Evolutionary conservation across 2,329 filamentous ascomycete genomes (phyloP).

Genomic region (Botryosphaeria dothidea): DNA sequence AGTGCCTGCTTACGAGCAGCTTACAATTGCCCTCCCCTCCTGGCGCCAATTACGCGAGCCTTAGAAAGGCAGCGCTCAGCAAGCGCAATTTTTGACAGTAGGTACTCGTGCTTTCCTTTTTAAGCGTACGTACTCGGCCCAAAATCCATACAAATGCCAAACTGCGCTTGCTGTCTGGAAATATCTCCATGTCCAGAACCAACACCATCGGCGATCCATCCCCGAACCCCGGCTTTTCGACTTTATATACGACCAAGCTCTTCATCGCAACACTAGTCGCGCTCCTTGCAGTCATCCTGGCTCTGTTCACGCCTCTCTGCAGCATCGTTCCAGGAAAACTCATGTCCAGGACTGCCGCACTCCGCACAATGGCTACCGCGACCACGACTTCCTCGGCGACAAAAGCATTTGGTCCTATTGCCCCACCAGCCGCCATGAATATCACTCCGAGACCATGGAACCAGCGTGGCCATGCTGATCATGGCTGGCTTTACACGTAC

Average conservation of each 20-base stretch:
- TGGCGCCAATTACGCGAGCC: neutral
- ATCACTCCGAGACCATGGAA: slow-evolving; percentile 73
- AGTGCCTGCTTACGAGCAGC: neutral
- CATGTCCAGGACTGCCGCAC: slow-evolving; percentile 29
- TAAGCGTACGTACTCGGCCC: neutral
- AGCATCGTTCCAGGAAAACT: slow-evolving; percentile 34
- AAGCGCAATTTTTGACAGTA: neutral
- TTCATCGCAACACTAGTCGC: slow-evolving; percentile 29
- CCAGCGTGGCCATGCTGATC: slow-evolving; percentile 73
- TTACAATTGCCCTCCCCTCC: neutral
- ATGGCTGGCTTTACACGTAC: slow-evolving; percentile 86
- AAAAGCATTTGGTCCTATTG: neutral
- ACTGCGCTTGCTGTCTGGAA: neutral
- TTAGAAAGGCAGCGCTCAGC: neutral
- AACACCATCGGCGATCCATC: neutral
- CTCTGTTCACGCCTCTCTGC: slow-evolving; percentile 44
- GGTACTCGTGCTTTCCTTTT: neutral
- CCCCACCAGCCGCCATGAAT: slow-evolving; percentile 46
- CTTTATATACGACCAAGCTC: neutral
- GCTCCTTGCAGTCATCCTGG: slow-evolving; percentile 47
- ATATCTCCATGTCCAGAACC: neutral
- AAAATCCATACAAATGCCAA: neutral
- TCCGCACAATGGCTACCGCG: slow-evolving; percentile 39
- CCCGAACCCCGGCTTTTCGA: neutral
- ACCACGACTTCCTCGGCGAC: slow-evolving; percentile 23